These are phyloP conservation scores for Thuidium tamariscinum DNA, from an alignment of 225 moss, liverwort and hornwort genomes.

Conservation along the genomic window DNA sequence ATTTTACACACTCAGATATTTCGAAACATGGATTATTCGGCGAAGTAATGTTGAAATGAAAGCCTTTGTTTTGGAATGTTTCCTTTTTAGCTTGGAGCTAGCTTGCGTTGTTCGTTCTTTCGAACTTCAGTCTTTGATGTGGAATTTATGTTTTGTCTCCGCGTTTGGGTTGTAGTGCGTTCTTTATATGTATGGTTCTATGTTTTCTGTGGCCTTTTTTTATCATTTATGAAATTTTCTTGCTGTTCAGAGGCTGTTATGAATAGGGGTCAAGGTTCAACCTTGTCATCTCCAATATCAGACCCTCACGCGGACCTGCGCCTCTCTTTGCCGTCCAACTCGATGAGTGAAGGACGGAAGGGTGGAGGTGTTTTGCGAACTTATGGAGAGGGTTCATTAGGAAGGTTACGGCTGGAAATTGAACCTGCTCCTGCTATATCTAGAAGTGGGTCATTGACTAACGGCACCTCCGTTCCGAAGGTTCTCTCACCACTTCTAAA, in stretches of 20 bases:
- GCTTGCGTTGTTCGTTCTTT: too few species aligned
- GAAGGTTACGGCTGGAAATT: slow-evolving; percentile 24
- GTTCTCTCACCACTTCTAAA: background rate
- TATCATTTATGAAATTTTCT: background rate
- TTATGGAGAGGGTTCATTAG: slow-evolving; percentile 32
- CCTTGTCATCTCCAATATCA: slow-evolving; percentile 32
- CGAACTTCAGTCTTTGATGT: background rate
- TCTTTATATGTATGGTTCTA: background rate
- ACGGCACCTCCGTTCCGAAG: slow-evolving; percentile 26
- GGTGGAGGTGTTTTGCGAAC: slow-evolving; percentile 30
- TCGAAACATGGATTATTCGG: background rate
- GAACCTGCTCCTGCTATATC: slow-evolving; percentile 42
- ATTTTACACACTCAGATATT: background rate
- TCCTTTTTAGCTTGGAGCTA: background rate
- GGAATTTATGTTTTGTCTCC: background rate
- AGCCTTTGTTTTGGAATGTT: background rate
- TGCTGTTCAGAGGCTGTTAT: slow-evolving; percentile 6
- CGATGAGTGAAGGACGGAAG: slow-evolving; percentile 16
- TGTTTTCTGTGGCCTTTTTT: background rate
- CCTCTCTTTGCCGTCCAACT: slow-evolving; percentile 31
- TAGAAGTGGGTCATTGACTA: slow-evolving; percentile 37
- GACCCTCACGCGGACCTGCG: slow-evolving; percentile 35
- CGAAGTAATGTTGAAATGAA: too few species aligned
- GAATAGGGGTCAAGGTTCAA: slow-evolving; percentile 29
- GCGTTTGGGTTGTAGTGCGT: background rate